Evolutionary conservation across 805 yeast genomes (phyloP).

Genomic region (Candida boidinii): DNA sequence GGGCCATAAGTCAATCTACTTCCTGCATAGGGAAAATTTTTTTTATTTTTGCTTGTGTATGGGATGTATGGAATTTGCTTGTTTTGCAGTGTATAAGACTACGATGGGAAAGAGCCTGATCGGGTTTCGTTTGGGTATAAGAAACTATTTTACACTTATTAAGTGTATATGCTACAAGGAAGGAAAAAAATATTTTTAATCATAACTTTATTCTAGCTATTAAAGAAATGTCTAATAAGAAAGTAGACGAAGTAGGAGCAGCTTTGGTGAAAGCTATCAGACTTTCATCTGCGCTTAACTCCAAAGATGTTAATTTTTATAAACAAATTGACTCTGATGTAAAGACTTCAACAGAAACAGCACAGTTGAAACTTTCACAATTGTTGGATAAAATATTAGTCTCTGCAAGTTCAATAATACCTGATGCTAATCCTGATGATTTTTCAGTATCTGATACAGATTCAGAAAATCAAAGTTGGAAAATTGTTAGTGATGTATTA

Average conservation of each 20-base stretch:
- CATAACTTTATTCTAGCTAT: too few relatives aligned
- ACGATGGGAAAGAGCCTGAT: too few relatives aligned
- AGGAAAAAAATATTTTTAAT: too few relatives aligned
- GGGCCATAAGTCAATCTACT: too few relatives aligned
- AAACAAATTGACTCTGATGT: constrained; percentile 50
- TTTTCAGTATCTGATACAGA: constrained; percentile 20
- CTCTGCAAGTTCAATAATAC: constrained; percentile 12
- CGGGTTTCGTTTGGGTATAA: too few relatives aligned
- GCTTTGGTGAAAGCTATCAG: constrained; percentile 51
- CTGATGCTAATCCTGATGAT: constrained; percentile 20
- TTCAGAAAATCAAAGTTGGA: constrained; percentile 47
- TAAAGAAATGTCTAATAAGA: too few relatives aligned
- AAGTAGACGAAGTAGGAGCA: constrained; percentile 30
- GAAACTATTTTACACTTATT: too few relatives aligned
- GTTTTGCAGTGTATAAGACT: too few relatives aligned
- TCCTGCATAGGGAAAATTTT: too few relatives aligned
- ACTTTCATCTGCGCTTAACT: constrained; percentile 59
- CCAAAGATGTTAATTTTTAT: constrained; percentile 76
- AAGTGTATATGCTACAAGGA: too few relatives aligned
- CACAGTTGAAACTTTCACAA: constrained; percentile 33
- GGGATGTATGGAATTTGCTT: too few relatives aligned
- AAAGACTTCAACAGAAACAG: constrained; percentile 27
- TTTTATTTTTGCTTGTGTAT: too few relatives aligned
- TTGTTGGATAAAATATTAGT: constrained; percentile 37
- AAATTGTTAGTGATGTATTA: constrained; percentile 46